Evolutionary conservation across 2,329 filamentous ascomycete species (phyloP), one percentile per base, ranked within the genome.

Genomic region (Aspergillus awamori): DNA sequence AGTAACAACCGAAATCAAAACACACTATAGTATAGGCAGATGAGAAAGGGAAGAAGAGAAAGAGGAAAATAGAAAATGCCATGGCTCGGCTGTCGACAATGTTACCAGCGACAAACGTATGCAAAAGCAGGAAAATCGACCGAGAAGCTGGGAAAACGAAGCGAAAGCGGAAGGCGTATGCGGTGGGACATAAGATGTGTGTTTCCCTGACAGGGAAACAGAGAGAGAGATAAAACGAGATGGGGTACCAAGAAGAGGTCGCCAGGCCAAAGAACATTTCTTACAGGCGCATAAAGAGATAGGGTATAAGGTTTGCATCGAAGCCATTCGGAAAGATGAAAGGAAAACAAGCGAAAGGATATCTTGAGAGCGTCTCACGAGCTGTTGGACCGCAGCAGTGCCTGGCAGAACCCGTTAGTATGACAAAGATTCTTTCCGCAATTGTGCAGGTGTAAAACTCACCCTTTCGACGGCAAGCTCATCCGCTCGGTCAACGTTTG

Each of bases 391-490:
- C 81, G 77, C 65, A 82, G 71, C 61, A 82, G 68, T 63, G 81
- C 74, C 67, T 69, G 52, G 20, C 22, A 13, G 8, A 59, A 13
- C 5, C 20, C 22, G 51, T 69, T 54, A 69, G 64, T 39, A 51
- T 76, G 80, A 65, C 41, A 45, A 45, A 13, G 22, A 13, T 7
- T 20, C 20, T 22, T 43, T 67, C 59, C 52, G 52, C 38, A 47
- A 55, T 15, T 43, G 22, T 36, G 26, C 39, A n/a, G 47, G n/a
- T n/a, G 15, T 11, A 39, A 61, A 64, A 70, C 82, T 77, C 75
- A 85, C 83, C 76, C 83, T 79, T 71, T 84, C 80, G 67, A 86
- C 76, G 72, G 81, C 86, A 80, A 91, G 87, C 49, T 84, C 83
- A 71, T 85, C 80, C 67, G 83, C 83, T 60, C 84, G 86, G 55